Conservation (phyloP, 2,329 filamentous ascomycete species). For the Cordyceps tenuipes region DNA sequence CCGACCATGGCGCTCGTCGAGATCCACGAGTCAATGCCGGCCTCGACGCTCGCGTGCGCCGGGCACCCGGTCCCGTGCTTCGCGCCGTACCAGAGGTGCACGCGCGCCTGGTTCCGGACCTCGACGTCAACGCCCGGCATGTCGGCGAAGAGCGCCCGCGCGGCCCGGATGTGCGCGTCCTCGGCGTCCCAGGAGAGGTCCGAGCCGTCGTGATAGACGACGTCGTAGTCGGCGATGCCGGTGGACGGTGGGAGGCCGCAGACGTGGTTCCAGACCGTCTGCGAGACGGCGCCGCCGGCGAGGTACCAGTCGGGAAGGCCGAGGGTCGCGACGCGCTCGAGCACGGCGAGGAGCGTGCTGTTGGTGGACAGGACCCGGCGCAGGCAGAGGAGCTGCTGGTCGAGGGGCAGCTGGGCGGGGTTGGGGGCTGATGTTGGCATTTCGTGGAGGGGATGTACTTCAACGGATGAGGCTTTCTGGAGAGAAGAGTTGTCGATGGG, state of each 20-base stretch:
- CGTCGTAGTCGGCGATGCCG: constrained; percentile 30
- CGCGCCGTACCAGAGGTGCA: constrained; percentile 29
- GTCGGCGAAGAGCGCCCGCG: constrained; percentile 23
- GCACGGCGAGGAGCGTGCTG: constrained; percentile 21
- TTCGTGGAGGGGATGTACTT: too few relatives aligned
- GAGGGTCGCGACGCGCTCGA: constrained; percentile 20
- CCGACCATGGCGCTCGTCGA: constrained; percentile 28
- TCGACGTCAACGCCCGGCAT: constrained; percentile 23
- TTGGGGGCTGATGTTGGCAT: constrained; percentile 9
- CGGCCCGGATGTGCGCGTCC: constrained; percentile 24
- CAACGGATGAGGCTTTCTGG: neutral
- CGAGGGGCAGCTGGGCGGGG: constrained; percentile 20
- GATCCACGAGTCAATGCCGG: constrained; percentile 27
- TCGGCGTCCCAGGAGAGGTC: constrained; percentile 30
- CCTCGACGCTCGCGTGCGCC: constrained; percentile 23
- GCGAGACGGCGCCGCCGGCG: constrained; percentile 28
- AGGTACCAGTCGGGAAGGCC: constrained; percentile 27
- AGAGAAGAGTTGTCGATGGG: neutral
- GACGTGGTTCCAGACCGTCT: constrained; percentile 31
- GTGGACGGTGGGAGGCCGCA: constrained; percentile 21
- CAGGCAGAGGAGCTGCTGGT: constrained; percentile 19
- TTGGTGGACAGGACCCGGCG: constrained; percentile 20
- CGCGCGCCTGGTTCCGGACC: constrained; percentile 31
- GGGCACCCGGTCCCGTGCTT: constrained; percentile 25
- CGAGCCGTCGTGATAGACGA: constrained; percentile 26